phyloP scores from a whole-genome alignment of 306 rosid genomes.

The Quercus wislizeni region DNA sequence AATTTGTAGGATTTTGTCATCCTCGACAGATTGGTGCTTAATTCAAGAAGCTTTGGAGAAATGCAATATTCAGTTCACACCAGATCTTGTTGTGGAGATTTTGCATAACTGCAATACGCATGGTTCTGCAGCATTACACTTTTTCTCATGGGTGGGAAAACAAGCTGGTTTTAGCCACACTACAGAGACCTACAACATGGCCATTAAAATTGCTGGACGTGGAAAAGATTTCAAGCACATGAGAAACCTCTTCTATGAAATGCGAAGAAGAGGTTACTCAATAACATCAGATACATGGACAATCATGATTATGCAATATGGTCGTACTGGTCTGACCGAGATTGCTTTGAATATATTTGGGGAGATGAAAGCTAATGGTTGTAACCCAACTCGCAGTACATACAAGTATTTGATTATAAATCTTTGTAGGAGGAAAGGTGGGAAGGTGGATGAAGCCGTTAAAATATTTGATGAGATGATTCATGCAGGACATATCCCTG shows the following conservation, averaged over 20 bases:
- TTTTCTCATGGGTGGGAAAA: slow-evolving; percentile 82
- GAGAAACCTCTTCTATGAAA: slow-evolving; percentile 73
- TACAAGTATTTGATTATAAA: slow-evolving; percentile 74
- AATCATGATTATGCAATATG: slow-evolving; percentile 82
- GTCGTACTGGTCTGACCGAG: slow-evolving; percentile 81
- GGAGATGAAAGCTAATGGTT: slow-evolving; percentile 69
- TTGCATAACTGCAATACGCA: slow-evolving; percentile 46
- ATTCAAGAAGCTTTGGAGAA: slow-evolving; percentile 57
- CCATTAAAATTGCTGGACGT: slow-evolving; percentile 74
- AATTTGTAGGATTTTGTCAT: slow-evolving; percentile 50
- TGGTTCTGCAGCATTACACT: slow-evolving; percentile 49
- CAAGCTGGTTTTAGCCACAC: slow-evolving; percentile 56
- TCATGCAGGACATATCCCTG: slow-evolving; percentile 49
- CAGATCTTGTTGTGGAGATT: slow-evolving; percentile 57
- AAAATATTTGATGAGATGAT: slow-evolving; percentile 60
- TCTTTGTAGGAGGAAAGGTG: slow-evolving; percentile 75
- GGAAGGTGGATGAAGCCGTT: slow-evolving; percentile 73
- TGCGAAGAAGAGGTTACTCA: slow-evolving; percentile 64
- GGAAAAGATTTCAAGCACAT: slow-evolving; percentile 94
- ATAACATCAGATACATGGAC: slow-evolving; percentile 90
- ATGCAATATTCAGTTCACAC: slow-evolving; percentile 51
- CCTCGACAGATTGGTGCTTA: slow-evolving; percentile 50
- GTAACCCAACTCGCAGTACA: slow-evolving; percentile 55
- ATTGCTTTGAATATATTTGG: slow-evolving; percentile 60
- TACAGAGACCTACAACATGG: slow-evolving; percentile 74